Percentiles rank a stretch among this genome's conserved stretches.
These are phyloP conservation scores for Lunasporangiospora selenospora DNA, from an alignment of 192 early-diverging fungal genomes.

Conservation along the genomic window DNA sequence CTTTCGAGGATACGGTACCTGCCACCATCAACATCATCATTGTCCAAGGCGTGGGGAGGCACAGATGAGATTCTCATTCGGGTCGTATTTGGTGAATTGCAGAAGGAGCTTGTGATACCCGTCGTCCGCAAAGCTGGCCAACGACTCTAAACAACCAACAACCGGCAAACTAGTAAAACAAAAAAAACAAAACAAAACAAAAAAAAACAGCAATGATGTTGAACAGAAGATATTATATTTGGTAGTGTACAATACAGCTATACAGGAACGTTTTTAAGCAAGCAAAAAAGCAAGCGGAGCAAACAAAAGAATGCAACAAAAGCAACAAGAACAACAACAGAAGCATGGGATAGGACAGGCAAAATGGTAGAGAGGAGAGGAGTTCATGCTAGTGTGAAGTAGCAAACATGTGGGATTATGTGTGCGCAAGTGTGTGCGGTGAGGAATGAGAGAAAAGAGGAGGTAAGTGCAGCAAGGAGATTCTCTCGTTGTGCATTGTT, in stretches of 20 bases:
- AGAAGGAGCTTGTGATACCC: slow-evolving; percentile 29
- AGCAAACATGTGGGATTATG: background rate
- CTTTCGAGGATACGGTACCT: slow-evolving; percentile 42
- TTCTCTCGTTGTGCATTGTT: too few species aligned
- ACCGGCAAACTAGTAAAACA: too few species aligned
- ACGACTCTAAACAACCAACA: too few species aligned
- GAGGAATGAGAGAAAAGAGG: slow-evolving; percentile 6
- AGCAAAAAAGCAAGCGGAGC: too few species aligned
- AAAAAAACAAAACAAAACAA: too few species aligned
- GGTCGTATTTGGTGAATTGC: slow-evolving; percentile 26
- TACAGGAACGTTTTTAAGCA: too few species aligned
- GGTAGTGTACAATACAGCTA: too few species aligned
- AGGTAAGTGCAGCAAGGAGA: too few species aligned
- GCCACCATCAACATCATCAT: background rate
- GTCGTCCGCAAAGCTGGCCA: slow-evolving; percentile 26
- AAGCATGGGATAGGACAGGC: background rate
- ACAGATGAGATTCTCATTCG: slow-evolving; percentile 23
- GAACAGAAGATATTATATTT: too few species aligned
- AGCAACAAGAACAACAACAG: background rate
- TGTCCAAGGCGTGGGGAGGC: background rate
- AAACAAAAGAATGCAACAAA: too few species aligned
- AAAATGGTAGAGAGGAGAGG: background rate
- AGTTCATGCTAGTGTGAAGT: background rate
- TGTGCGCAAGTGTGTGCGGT: background rate
- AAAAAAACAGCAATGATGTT: too few species aligned